Evolutionary conservation across 2,329 filamentous ascomycete species (phyloP).

Genomic region (Nothomitra cinnamomea): DNA sequence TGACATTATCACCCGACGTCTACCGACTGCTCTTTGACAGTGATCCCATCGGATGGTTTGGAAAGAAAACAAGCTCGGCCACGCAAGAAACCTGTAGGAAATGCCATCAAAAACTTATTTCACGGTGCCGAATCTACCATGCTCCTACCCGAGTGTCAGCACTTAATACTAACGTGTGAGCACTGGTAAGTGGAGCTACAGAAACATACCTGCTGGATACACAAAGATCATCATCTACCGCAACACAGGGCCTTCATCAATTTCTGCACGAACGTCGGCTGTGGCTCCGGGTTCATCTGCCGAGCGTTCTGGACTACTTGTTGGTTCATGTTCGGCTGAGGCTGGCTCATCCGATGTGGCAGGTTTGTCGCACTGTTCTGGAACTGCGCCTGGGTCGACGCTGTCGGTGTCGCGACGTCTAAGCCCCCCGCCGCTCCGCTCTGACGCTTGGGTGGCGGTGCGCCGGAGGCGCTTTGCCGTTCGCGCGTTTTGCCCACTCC

Average conservation of each 20-base stretch:
- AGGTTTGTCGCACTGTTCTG: slow-evolving; percentile 88
- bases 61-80: neutral
- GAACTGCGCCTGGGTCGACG: slow-evolving; percentile 89
- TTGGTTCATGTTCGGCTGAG: slow-evolving; percentile 40
- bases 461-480: slow-evolving; percentile 63
- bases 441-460: slow-evolving; percentile 56
- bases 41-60: neutral
- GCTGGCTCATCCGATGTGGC: slow-evolving; percentile 41
- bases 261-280: slow-evolving; percentile 76
- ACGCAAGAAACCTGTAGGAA: neutral
- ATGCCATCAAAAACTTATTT: neutral
- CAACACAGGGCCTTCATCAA: slow-evolving; percentile 87
- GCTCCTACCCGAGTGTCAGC: neutral
- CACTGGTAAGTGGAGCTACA: neutral
- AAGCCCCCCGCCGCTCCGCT: slow-evolving; percentile 53
- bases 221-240: slow-evolving; percentile 30
- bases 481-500: slow-evolving; percentile 53
- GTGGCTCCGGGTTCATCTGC: slow-evolving; percentile 44
- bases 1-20: slow-evolving; percentile 1
- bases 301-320: slow-evolving; percentile 37
- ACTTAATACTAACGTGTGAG: neutral
- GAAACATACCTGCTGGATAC: neutral
- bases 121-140: neutral
- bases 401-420: slow-evolving; percentile 69
- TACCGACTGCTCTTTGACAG: neutral